phyloP scores from a whole-genome alignment of 129 eudicot genomes.

The Daucus carota region DH1_v3.0 NC_030388.2:27728501-27729000 shows the following conservation, averaged over 20 bases:
- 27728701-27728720: conserved; percentile 5
- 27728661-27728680: conserved; percentile 11
- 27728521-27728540: conserved; percentile 26
- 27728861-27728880: conserved; percentile 22
- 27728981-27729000: conserved; percentile 5
- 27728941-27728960: conserved; percentile 28
- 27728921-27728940: conserved; percentile 55
- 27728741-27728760: conserved; percentile 20
- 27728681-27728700: conserved; percentile 11
- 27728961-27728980: conserved; percentile 30
- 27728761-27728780: conserved; percentile 20
- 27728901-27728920: conserved; percentile 51
- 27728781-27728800: background rate
- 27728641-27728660: conserved; percentile 70
- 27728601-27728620: conserved; percentile 60
- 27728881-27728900: conserved; percentile 31
- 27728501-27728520: background rate
- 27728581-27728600: conserved; percentile 30
- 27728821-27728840: background rate
- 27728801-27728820: background rate
- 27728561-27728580: conserved; percentile 34
- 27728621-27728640: conserved; percentile 89
- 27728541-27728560: conserved; percentile 16
- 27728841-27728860: conserved; percentile 11
- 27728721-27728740: background rate